Conservation (phyloP, 1,284 basidiomycete species). For the Malassezia slooffiae region DNA sequence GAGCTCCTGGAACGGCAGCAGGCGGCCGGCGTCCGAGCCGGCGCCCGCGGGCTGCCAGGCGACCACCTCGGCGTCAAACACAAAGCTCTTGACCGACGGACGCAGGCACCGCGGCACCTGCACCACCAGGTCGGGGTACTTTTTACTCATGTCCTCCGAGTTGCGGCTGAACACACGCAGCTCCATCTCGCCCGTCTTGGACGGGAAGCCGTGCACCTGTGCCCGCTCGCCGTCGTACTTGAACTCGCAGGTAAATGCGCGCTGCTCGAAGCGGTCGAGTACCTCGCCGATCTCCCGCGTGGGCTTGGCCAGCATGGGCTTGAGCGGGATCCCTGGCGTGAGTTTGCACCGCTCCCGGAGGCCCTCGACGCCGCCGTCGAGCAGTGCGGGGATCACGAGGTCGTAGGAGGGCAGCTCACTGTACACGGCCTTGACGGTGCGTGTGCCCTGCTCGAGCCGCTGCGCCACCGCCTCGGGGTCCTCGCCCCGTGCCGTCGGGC, state of each 20-base stretch:
- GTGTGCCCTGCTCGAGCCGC: constrained; percentile 67
- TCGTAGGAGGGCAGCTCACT: constrained; percentile 93
- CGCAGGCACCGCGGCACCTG: constrained; percentile 65
- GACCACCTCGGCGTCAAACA: constrained; percentile 90
- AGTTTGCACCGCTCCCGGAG: constrained; percentile 72
- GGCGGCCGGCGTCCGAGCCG: constrained; percentile 49
- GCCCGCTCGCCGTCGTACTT: constrained; percentile 99
- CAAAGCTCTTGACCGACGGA: constrained; percentile 67
- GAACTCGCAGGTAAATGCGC: constrained; percentile 96
- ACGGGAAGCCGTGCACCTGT: constrained; percentile 50
- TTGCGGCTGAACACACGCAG: constrained; percentile 76
- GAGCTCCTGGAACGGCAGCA: constrained; percentile 95
- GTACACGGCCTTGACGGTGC: constrained; percentile 78
- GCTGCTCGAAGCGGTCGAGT: constrained; percentile 88
- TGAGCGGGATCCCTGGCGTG: constrained; percentile 82
- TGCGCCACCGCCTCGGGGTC: constrained; percentile 61
- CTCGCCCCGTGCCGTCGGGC: constrained; percentile 50
- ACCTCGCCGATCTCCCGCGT: constrained; percentile 99
- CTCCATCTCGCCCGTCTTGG: constrained; percentile 50
- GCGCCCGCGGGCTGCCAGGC: constrained; percentile 64
- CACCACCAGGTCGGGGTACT: constrained; percentile 92
- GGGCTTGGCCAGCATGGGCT: constrained; percentile 99
- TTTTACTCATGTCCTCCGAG: constrained; percentile 98
- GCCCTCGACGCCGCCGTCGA: constrained; percentile 64
- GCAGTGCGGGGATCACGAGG: constrained; percentile 78